These are phyloP conservation scores for Medicago lupulina DNA, from an alignment of 306 rosid species.

Conservation along the genomic window DNA sequence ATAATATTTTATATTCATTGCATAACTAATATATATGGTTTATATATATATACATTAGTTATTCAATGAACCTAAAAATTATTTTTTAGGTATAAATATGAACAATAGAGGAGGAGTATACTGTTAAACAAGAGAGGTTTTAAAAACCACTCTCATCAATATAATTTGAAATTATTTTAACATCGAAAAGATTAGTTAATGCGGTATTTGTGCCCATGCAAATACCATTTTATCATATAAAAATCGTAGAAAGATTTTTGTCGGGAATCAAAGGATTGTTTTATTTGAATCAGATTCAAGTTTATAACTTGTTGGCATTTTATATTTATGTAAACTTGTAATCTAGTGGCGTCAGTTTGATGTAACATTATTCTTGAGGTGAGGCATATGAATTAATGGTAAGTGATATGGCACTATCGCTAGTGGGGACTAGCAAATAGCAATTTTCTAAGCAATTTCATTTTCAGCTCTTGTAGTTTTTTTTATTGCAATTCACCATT, in stretches of 20 bases:
- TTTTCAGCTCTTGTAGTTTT: conserved; percentile 45
- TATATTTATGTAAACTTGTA: neutral
- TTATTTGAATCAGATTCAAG: conserved; percentile 8
- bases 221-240: neutral
- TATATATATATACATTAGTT: too few species aligned
- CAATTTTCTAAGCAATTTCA: conserved; percentile 34
- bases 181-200: too few species aligned
- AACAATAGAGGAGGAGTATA: too few species aligned
- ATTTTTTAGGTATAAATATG: too few species aligned
- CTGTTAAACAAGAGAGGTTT: too few species aligned
- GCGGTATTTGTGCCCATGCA: neutral
- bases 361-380: conserved; percentile 42
- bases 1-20: too few species aligned
- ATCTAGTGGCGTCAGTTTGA: conserved; percentile 34
- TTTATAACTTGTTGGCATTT: neutral
- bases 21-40: too few species aligned
- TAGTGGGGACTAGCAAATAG: conserved; percentile 33
- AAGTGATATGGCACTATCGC: conserved; percentile 39
- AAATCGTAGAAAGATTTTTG: neutral
- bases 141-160: too few species aligned
- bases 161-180: too few species aligned
- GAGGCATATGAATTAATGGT: conserved; percentile 36
- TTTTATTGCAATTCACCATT: conserved; percentile 1
- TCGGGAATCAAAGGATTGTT: neutral
- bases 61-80: too few species aligned